Evolutionary conservation across 2,329 filamentous ascomycete species (phyloP).

Genomic region (Pleoardoris graminearum): DNA sequence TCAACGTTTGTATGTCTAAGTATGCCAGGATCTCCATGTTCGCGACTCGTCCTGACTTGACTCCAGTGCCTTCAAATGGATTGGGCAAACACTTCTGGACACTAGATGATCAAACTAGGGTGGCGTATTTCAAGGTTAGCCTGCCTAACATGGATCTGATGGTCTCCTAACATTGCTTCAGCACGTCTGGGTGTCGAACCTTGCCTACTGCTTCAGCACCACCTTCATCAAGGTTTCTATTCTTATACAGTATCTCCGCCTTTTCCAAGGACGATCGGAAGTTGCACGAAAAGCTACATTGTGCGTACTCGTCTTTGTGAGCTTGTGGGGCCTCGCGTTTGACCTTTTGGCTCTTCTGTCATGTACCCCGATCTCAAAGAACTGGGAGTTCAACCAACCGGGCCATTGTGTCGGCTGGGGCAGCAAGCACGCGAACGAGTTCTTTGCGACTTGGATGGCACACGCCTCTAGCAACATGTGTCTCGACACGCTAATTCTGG

Average conservation of each 20-base stretch:
- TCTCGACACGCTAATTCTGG: conserved; percentile 37
- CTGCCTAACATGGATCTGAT: too few species aligned
- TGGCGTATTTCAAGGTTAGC: conserved; percentile 38
- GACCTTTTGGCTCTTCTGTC: conserved; percentile 36
- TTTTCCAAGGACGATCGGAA: conserved; percentile 33
- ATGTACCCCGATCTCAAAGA: conserved; percentile 34
- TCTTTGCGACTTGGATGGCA: conserved; percentile 35
- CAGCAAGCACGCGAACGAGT: conserved; percentile 30
- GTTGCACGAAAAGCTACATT: conserved; percentile 24
- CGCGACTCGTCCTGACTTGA: conserved; percentile 7
- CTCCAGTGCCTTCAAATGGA: conserved; percentile 37
- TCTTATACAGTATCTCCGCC: conserved; percentile 43
- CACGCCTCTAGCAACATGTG: conserved; percentile 40
- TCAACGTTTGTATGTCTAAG: conserved; percentile 37
- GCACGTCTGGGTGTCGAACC: conserved; percentile 39
- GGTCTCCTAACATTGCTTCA: conserved; percentile 9
- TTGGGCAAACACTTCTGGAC: conserved; percentile 41
- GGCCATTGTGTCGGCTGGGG: conserved; percentile 44
- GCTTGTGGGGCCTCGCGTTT: conserved; percentile 39
- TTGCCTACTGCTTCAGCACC: conserved; percentile 35
- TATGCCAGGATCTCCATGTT: conserved; percentile 19
- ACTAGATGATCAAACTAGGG: conserved; percentile 15
- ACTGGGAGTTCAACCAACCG: conserved; percentile 27
- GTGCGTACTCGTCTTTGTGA: conserved; percentile 25
- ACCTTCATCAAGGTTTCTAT: conserved; percentile 45